Evolutionary conservation across 208 protist species (phyloP).

Genomic region (Polymyxa betae): DNA sequence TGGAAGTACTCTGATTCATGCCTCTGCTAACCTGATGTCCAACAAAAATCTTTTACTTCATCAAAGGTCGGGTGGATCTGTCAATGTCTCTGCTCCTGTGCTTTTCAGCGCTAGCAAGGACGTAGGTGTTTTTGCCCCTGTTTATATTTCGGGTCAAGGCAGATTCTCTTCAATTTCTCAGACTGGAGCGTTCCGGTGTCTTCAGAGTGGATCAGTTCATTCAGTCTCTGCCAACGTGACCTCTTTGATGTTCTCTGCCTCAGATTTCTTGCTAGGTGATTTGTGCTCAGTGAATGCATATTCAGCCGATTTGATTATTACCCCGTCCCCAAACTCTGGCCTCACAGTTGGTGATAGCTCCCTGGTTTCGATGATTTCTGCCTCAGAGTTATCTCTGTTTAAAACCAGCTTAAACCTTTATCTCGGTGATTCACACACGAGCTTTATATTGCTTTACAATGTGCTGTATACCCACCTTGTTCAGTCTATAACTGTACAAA

Average conservation of each 20-base stretch:
- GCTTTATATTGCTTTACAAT: neutral
- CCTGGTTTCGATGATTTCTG: neutral
- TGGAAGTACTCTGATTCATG: too few species aligned
- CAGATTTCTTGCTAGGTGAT: neutral
- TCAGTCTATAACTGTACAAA: neutral
- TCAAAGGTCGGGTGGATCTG: neutral
- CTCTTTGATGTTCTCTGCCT: neutral
- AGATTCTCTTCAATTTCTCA: neutral
- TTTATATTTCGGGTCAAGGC: neutral
- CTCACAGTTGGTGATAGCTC: neutral
- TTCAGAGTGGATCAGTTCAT: neutral
- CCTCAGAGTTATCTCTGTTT: neutral
- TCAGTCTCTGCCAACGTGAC: neutral
- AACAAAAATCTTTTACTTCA: neutral
- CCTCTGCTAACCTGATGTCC: too few species aligned
- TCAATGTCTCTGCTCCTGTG: neutral
- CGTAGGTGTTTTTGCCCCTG: neutral
- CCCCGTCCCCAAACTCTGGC: too few species aligned
- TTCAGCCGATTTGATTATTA: neutral
- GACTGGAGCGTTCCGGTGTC: neutral
- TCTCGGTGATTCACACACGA: neutral
- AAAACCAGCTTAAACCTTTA: neutral
- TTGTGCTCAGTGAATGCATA: neutral
- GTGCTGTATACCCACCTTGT: neutral
- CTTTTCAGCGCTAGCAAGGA: neutral